Percentiles rank a stretch among this genome's conserved stretches.
Evolutionary conservation across 75 land plant genomes (phyloP).

Genomic region (Ceratopteris richardii): DNA sequence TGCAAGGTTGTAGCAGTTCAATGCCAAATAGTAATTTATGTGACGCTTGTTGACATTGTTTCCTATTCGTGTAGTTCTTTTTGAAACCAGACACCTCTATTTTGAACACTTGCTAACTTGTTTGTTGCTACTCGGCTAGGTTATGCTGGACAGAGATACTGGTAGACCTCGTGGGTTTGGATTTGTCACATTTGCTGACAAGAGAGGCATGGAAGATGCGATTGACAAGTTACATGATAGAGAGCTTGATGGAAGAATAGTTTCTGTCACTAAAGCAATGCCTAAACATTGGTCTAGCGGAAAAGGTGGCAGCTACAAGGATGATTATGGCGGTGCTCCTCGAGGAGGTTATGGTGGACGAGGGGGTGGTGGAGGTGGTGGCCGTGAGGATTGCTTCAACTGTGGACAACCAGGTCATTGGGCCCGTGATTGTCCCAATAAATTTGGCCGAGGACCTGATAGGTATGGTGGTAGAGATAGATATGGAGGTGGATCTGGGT

Average conservation of each 20-base stretch:
- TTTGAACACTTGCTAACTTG: too few species aligned
- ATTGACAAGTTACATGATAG: constrained; percentile 10
- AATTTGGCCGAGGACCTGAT: constrained; percentile 9
- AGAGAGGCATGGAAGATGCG: constrained; percentile 19
- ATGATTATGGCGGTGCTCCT: constrained; percentile 7
- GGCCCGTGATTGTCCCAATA: constrained; percentile 19
- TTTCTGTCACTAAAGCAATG: constrained; percentile 13
- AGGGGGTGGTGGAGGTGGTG: constrained; percentile 6
- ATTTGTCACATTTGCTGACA: constrained; percentile 13
- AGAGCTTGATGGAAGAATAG: constrained; percentile 10
- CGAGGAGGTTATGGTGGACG: constrained; percentile 2
- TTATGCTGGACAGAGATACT: constrained; percentile 12
- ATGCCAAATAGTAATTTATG: too few species aligned
- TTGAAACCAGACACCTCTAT: too few species aligned
- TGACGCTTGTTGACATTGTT: too few species aligned
- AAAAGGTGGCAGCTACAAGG: background rate
- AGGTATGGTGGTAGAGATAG: constrained; percentile 3
- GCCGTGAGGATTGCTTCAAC: constrained; percentile 13
- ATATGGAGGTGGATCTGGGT: constrained; percentile 8
- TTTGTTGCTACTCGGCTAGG: too few species aligned
- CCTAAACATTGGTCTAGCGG: constrained; percentile 6
- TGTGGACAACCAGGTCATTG: constrained; percentile 21
- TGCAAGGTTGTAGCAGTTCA: too few species aligned
- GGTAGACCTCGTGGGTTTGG: constrained; percentile 15
- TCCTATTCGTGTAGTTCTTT: too few species aligned